Base-by-base conservation (phyloP, 179 eudicot species). In the Actinidia chinensis region DNA sequence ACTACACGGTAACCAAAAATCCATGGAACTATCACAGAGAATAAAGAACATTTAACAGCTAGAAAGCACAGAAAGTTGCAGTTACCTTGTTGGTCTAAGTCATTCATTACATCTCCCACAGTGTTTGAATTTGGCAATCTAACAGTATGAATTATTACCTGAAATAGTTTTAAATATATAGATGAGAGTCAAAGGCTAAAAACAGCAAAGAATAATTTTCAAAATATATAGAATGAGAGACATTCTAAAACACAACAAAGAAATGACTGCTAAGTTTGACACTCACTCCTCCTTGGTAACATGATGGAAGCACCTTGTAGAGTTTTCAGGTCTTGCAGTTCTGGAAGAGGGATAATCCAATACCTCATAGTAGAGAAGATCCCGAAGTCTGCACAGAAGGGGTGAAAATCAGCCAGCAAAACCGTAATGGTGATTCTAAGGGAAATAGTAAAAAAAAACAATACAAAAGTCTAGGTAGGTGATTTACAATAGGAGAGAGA, bases 331-430 rank as follows among this genome's bases (percentile, higher is more conserved):
- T 98, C 90, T 84, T 93, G 98, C 68, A 95, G 81, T 83, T 93
- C 95, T 75, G 98, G 98, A 69, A 95, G 86, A 65, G 98, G 98
- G 64, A 95, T 93, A 84, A n/a, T 95, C 98, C 59, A 95, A 84
- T 73, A 91, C 92, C 86, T 95, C 98, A 85, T 93, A 95, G 84
- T 95, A 93, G 78, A 95, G 85, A 77, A 95, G 88, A 84, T 95
- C 98, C n/a, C 13, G 98, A 88, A 44, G 86, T 87, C 98, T 95
- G 87, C 63, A n/a, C 75, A 55, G 23, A 33, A 6, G 7, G 58
- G 55, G 52, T 18, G n/a, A 75, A 73, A 50, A 56, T 36, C 73
- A 81, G 56, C 50, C 42, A 48, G 36, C 36, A 52, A 60, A 69
- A 71, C 52, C 4, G 77, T 11, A 22, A 33, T n/a, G 15, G 7